phyloP scores from a whole-genome alignment of 192 early-diverging fungal species.

The Entomortierella parvispora region DNA sequence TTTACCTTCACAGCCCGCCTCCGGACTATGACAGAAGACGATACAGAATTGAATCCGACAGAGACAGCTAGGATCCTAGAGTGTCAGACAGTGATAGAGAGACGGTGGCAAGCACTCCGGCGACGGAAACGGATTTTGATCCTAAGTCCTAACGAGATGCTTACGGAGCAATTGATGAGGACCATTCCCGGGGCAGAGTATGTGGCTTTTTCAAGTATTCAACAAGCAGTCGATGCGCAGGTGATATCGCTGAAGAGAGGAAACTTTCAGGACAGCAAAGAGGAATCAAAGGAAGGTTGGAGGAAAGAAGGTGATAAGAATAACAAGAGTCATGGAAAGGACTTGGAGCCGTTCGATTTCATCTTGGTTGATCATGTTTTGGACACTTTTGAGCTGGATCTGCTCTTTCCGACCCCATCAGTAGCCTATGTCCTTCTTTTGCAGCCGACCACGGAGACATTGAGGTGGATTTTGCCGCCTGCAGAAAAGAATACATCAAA shows the following conservation, averaged over 20 bases:
- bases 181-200: background rate
- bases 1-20: slow-evolving; percentile 48
- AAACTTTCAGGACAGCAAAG: too few species aligned
- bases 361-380: slow-evolving; percentile 40
- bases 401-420: slow-evolving; percentile 22
- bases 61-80: slow-evolving; percentile 28
- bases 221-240: slow-evolving; percentile 6
- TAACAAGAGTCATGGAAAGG: background rate
- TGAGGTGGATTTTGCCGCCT: slow-evolving; percentile 43
- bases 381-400: slow-evolving; percentile 36
- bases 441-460: slow-evolving; percentile 31
- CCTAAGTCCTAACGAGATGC: slow-evolving; percentile 20
- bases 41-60: slow-evolving; percentile 20
- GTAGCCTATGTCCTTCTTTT: slow-evolving; percentile 27
- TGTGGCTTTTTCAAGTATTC: slow-evolving; percentile 30
- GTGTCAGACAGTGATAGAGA: slow-evolving; percentile 12
- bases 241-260: slow-evolving; percentile 4
- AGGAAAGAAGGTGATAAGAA: too few species aligned
- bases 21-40: slow-evolving; percentile 18
- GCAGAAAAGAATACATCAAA: slow-evolving; percentile 7
- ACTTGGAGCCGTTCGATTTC: slow-evolving; percentile 16
- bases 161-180: slow-evolving; percentile 22
- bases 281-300: too few species aligned
- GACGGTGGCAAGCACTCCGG: background rate
- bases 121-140: slow-evolving; percentile 14